Conservation (phyloP, 2,329 filamentous ascomycete genomes). For the Claviceps spartinae region DNA sequence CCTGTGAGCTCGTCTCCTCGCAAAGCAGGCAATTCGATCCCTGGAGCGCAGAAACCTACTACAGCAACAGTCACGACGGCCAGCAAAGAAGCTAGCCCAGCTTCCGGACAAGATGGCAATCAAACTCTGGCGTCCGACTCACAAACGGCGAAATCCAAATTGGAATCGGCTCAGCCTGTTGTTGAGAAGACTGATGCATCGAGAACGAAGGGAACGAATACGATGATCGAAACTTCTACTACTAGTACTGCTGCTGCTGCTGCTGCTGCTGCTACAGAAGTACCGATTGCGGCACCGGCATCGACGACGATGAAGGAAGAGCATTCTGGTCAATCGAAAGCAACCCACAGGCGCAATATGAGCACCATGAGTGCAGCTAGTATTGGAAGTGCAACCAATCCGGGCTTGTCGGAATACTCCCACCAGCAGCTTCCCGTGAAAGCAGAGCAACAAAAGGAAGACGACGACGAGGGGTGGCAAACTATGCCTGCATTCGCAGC, state of each 20-base stretch:
- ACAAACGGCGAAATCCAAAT: neutral
- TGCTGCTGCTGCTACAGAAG: neutral
- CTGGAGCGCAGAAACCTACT: neutral
- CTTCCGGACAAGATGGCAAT: neutral
- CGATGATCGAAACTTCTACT: neutral
- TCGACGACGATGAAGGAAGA: neutral
- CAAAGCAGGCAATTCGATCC: neutral
- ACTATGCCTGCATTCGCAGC: constrained; percentile 86
- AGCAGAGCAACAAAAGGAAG: constrained; percentile 36
- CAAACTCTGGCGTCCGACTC: neutral
- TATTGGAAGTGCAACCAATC: constrained; percentile 8
- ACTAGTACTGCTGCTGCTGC: neutral
- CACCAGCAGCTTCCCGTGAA: constrained; percentile 63
- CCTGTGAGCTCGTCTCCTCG: neutral
- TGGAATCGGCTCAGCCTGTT: neutral
- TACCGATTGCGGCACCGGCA: neutral
- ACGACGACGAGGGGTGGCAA: constrained; percentile 69
- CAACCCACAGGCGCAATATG: constrained; percentile 21
- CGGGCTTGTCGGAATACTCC: constrained; percentile 66
- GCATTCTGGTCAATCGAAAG: constrained; percentile 5
- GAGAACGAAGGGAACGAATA: neutral
- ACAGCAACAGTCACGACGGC: neutral
- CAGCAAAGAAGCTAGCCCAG: neutral
- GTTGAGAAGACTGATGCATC: neutral
- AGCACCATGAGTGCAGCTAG: constrained; percentile 23